Evolutionary conservation across 1,139 yeast genomes (phyloP).

Genomic region (Suhomyces coccinellae): DNA sequence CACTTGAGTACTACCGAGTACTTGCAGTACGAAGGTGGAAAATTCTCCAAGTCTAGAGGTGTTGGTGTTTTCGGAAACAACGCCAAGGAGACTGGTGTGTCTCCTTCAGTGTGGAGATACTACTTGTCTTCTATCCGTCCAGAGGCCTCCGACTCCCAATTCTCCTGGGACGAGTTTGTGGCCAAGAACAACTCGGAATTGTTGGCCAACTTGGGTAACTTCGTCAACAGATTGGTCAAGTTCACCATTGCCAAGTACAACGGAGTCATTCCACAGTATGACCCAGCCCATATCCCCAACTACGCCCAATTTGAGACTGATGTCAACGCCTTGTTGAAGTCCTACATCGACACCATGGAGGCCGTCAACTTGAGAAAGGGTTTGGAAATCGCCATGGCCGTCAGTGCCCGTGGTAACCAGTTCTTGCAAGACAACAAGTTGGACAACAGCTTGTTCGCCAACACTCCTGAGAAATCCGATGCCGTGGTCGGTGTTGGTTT

Average conservation of each 20-base stretch:
- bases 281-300: constrained; percentile 46
- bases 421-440: constrained; percentile 94
- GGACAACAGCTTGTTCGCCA: constrained; percentile 79
- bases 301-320: constrained; percentile 56
- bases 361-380: constrained; percentile 82
- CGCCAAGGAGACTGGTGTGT: constrained; percentile 88
- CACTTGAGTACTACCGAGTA: constrained; percentile 95
- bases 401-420: constrained; percentile 90
- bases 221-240: constrained; percentile 89
- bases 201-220: constrained; percentile 94
- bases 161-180: constrained; percentile 96
- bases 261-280: constrained; percentile 76
- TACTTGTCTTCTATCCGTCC: constrained; percentile 92
- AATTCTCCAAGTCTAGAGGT: constrained; percentile 94
- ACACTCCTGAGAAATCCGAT: constrained; percentile 78
- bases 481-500: constrained; percentile 92
- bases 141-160: constrained; percentile 92
- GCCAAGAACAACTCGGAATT: constrained; percentile 90
- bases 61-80: constrained; percentile 98
- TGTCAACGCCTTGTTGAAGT: constrained; percentile 57
- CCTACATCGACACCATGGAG: constrained; percentile 75
- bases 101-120: constrained; percentile 97
- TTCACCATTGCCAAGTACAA: constrained; percentile 88
- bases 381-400: constrained; percentile 84
- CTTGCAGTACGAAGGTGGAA: constrained; percentile 95